These are phyloP conservation scores for Omphalotus guepiniiformis DNA, from an alignment of 768 basidiomycete species.

Conservation along the genomic window DNA sequence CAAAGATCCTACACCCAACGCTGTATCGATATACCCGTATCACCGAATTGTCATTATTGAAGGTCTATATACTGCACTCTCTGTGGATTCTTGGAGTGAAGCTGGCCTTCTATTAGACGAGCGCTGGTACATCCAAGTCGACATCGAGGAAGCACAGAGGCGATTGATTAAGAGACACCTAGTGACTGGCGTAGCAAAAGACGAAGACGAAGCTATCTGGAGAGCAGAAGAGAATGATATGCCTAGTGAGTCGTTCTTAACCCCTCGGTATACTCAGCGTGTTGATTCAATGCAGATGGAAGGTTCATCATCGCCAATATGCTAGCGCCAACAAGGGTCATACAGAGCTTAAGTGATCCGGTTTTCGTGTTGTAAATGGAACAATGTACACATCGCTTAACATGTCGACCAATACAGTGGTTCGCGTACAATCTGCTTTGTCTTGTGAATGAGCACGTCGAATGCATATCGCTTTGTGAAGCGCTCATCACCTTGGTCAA, in stretches of 20 bases:
- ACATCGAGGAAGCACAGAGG: slow-evolving; percentile 47
- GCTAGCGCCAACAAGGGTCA: slow-evolving; percentile 40
- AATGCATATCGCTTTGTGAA: too few species aligned
- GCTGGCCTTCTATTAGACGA: slow-evolving; percentile 69
- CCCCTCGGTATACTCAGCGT: background rate
- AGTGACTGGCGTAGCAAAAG: slow-evolving; percentile 67
- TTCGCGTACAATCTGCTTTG: too few species aligned
- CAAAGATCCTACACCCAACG: slow-evolving; percentile 75
- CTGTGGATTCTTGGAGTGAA: slow-evolving; percentile 66
- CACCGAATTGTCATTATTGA: slow-evolving; percentile 86
- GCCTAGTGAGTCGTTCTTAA: slow-evolving; percentile 47
- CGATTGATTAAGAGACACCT: slow-evolving; percentile 73
- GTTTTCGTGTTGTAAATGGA: too few species aligned
- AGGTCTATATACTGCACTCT: slow-evolving; percentile 82
- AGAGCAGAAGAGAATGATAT: slow-evolving; percentile 76
- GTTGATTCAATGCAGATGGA: slow-evolving; percentile 32
- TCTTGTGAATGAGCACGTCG: too few species aligned
- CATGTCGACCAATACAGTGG: too few species aligned
- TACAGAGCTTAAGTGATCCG: slow-evolving; percentile 32
- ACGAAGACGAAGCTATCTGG: slow-evolving; percentile 59
- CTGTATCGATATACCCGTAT: slow-evolving; percentile 49
- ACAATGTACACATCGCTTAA: too few species aligned
- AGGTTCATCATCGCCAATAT: slow-evolving; percentile 40
- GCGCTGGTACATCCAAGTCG: slow-evolving; percentile 68
- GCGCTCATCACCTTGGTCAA: too few species aligned